Evolutionary conservation across 2,329 filamentous ascomycete species (phyloP).

Genomic region (Neurospora sp.): DNA sequence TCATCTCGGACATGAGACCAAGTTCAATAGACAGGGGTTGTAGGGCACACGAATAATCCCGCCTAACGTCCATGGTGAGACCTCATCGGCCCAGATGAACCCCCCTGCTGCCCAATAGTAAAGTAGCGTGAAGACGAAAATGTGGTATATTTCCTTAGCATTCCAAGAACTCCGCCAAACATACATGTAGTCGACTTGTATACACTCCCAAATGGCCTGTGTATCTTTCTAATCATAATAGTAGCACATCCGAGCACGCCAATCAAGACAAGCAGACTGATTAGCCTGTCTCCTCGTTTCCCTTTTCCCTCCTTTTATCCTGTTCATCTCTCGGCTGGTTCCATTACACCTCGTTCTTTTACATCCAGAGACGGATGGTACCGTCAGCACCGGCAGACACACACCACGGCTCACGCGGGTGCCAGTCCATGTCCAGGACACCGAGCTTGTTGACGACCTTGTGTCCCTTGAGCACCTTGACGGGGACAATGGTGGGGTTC

Average conservation of each 20-base stretch:
- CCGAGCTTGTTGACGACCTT: constrained; percentile 77
- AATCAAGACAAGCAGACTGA: background rate
- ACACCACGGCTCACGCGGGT: constrained; percentile 87
- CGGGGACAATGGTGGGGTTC: constrained; percentile 89
- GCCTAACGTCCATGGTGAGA: background rate
- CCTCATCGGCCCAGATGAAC: background rate
- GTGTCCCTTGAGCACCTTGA: constrained; percentile 90
- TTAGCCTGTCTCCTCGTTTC: background rate
- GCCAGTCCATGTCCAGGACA: constrained; percentile 93
- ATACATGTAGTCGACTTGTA: background rate
- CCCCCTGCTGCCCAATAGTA: background rate
- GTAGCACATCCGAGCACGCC: background rate
- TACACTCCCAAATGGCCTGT: background rate
- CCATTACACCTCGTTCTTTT: constrained; percentile 1
- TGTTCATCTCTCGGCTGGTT: background rate
- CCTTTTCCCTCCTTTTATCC: background rate
- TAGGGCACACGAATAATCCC: background rate
- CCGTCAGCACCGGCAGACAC: constrained; percentile 92
- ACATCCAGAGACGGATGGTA: constrained; percentile 64
- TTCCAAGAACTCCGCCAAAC: background rate
- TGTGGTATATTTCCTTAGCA: constrained; percentile 1
- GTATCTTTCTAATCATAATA: background rate
- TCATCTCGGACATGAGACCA: background rate
- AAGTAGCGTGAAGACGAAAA: background rate
- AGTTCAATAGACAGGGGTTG: background rate